phyloP scores from a whole-genome alignment of 306 rosid species.

The Ziziphus jujuba region DNA sequence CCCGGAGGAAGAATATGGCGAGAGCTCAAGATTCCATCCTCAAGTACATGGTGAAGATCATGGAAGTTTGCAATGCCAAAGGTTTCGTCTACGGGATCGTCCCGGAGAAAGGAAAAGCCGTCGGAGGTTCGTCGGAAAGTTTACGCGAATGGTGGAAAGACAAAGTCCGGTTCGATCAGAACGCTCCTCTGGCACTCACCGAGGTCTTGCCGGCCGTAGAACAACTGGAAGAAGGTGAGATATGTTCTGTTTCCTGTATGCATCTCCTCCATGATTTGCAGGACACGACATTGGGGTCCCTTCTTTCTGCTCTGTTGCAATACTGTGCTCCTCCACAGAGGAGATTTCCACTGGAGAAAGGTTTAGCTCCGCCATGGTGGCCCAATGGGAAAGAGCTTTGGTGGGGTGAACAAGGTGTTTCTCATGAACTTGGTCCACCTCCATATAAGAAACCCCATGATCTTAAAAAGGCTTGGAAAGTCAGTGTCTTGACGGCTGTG shows the following conservation, averaged over 20 bases:
- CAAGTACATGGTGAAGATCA: slow-evolving; percentile 57
- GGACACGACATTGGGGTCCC: slow-evolving; percentile 64
- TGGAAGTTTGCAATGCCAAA: too few relatives aligned
- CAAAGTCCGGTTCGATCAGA: too few relatives aligned
- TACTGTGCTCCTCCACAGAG: slow-evolving; percentile 58
- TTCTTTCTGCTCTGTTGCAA: slow-evolving; percentile 61
- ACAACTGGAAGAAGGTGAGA: too few relatives aligned
- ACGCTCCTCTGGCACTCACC: too few relatives aligned
- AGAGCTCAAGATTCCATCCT: slow-evolving; percentile 67
- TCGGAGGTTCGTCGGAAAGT: too few relatives aligned
- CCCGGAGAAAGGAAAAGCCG: too few relatives aligned
- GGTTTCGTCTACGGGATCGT: too few relatives aligned
- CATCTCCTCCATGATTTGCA: slow-evolving; percentile 52
- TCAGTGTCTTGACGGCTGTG: slow-evolving; percentile 52
- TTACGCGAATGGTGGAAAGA: too few relatives aligned
- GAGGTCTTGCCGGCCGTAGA: too few relatives aligned
- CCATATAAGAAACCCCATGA: slow-evolving; percentile 65
- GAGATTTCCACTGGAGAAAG: slow-evolving; percentile 54
- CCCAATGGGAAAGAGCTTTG: slow-evolving; percentile 51
- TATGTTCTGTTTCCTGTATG: slow-evolving; percentile 35
- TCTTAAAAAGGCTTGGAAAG: slow-evolving; percentile 70
- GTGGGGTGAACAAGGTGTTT: slow-evolving; percentile 63
- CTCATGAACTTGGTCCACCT: slow-evolving; percentile 50
- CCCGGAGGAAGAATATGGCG: slow-evolving; percentile 52
- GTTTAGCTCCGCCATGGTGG: slow-evolving; percentile 81